Percentiles rank a stretch among this genome's conserved stretches.
phyloP scores from a whole-genome alignment of 1,284 basidiomycete genomes.

The Apiotrichum gamsii region DNA sequence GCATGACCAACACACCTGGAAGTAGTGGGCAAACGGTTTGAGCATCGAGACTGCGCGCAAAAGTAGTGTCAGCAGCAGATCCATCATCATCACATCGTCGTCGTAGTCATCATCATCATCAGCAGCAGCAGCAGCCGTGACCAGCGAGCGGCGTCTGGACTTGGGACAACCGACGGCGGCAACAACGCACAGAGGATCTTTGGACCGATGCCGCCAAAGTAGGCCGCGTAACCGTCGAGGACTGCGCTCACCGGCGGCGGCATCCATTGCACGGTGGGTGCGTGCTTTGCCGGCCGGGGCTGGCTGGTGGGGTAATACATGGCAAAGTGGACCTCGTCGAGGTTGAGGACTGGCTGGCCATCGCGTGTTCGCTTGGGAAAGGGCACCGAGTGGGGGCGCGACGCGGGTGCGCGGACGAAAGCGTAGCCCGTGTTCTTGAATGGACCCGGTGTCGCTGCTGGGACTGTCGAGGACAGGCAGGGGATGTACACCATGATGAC shows the following conservation, averaged over 20 bases:
- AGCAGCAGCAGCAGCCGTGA: too few relatives aligned
- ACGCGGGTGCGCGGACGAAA: background rate
- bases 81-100: too few relatives aligned
- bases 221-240: background rate
- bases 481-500: slow-evolving; percentile 1
- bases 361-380: background rate
- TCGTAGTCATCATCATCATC: background rate
- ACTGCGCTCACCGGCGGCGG: background rate
- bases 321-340: background rate
- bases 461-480: background rate
- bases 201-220: background rate
- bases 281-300: background rate
- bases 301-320: background rate
- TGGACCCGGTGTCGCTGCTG: background rate
- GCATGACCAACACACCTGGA: background rate
- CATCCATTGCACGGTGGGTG: background rate
- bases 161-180: too few relatives aligned
- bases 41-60: background rate
- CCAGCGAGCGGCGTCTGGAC: too few relatives aligned
- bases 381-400: background rate
- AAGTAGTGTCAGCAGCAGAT: too few relatives aligned
- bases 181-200: background rate
- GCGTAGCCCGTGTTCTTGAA: slow-evolving; percentile 2
- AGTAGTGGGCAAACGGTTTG: background rate
- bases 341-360: background rate